Evolutionary conservation across 306 rosid genomes (phyloP).

Genomic region (Medicago lupulina): DNA sequence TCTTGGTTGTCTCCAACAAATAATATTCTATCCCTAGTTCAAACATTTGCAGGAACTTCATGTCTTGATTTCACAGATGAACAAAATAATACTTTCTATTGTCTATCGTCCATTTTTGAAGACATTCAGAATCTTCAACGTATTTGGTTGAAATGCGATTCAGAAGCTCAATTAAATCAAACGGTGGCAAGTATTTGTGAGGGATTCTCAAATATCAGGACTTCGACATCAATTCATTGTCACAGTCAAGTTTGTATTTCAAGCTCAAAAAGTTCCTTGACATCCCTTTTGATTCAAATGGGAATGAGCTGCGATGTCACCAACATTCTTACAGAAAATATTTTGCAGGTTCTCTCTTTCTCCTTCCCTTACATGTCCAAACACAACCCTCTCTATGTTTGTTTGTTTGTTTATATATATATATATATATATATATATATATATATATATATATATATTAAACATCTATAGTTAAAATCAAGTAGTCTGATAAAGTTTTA

Average conservation of each 20-base stretch:
- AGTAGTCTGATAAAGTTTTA: too few species aligned
- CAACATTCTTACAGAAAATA: neutral
- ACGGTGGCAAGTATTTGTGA: neutral
- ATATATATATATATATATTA: too few species aligned
- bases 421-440: too few species aligned
- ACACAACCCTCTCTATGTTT: neutral
- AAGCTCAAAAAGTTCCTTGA: neutral
- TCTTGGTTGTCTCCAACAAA: conserved; percentile 48
- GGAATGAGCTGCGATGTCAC: neutral
- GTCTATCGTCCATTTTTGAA: neutral
- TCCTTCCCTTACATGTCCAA: neutral
- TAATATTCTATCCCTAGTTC: neutral
- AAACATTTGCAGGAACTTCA: neutral
- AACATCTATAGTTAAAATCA: too few species aligned
- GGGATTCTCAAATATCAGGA: neutral
- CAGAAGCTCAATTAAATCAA: conserved; percentile 2
- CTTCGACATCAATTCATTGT: neutral
- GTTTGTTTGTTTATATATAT: too few species aligned
- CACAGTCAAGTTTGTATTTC: neutral
- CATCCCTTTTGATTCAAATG: conserved; percentile 16
- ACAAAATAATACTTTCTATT: neutral
- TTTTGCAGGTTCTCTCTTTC: neutral
- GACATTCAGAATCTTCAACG: conserved; percentile 6
- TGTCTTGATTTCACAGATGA: neutral
- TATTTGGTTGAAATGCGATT: neutral